A percentile compares a stretch with the other conserved stretches of the same genome.
Evolutionary conservation across 129 eudicot genomes (phyloP).

Genomic region (Escallonia rubra): DNA sequence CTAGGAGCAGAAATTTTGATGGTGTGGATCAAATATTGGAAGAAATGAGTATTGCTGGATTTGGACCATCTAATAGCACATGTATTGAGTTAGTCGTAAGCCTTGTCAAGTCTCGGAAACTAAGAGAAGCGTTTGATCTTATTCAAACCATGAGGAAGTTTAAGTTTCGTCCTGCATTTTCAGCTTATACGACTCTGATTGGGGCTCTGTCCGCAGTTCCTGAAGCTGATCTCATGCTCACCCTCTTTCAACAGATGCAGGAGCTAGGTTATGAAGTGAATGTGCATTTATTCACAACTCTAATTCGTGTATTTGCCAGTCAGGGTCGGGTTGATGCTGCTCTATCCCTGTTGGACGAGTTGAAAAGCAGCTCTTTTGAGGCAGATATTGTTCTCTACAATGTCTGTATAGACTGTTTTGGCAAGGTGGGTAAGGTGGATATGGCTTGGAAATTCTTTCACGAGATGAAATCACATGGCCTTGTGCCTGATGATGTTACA

Average conservation of each 20-base stretch:
- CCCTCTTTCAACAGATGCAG: slow-evolving; percentile 83
- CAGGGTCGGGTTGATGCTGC: slow-evolving; percentile 67
- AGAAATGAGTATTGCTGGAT: slow-evolving; percentile 84
- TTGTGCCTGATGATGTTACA: slow-evolving; percentile 78
- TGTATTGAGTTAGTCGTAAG: slow-evolving; percentile 57
- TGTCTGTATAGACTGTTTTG: slow-evolving; percentile 91
- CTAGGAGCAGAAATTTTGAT: slow-evolving; percentile 52
- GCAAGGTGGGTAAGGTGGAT: slow-evolving; percentile 86
- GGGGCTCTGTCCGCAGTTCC: slow-evolving; percentile 63
- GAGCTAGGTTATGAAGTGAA: slow-evolving; percentile 83
- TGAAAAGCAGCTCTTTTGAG: slow-evolving; percentile 62
- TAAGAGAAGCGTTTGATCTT: slow-evolving; percentile 57
- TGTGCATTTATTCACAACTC: slow-evolving; percentile 79
- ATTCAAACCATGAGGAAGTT: slow-evolving; percentile 86
- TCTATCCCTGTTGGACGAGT: slow-evolving; percentile 70
- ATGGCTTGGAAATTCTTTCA: slow-evolving; percentile 99
- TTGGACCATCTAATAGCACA: slow-evolving; percentile 56
- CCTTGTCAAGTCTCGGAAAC: slow-evolving; percentile 55
- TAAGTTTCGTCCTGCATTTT: slow-evolving; percentile 82
- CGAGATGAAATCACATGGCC: slow-evolving; percentile 64
- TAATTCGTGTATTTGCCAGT: slow-evolving; percentile 71
- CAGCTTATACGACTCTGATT: slow-evolving; percentile 83
- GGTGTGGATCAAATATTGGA: slow-evolving; percentile 53
- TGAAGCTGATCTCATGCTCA: slow-evolving; percentile 65
- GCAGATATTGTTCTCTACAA: slow-evolving; percentile 85